Conservation (phyloP, 164 flowering plant genomes). For the Piper betle region DNA sequence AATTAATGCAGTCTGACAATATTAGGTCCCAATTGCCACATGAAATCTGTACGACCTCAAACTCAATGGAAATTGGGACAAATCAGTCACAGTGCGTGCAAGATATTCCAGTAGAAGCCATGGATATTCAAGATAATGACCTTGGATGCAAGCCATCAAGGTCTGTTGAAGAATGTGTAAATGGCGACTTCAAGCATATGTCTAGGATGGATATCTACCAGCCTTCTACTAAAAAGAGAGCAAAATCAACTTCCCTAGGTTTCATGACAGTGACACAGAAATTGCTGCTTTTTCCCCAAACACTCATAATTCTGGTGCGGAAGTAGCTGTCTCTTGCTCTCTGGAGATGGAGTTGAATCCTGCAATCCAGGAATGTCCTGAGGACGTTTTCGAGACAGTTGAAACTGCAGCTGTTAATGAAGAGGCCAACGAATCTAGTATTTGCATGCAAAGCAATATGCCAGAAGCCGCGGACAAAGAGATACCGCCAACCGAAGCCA, state of each 20-base stretch:
- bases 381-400: not conserved
- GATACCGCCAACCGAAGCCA: not conserved
- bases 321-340: not conserved
- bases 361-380: not conserved
- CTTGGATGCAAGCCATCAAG: not conserved
- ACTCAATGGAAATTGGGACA: constrained; percentile 2
- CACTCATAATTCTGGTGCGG: not conserved
- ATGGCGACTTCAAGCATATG: not conserved
- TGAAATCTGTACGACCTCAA: constrained; percentile 15
- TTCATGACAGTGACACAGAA: not conserved
- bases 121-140: not conserved
- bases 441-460: not conserved
- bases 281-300: not conserved
- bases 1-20: constrained; percentile 15
- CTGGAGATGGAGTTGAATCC: not conserved
- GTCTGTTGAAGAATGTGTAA: not conserved
- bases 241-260: not conserved
- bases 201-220: not conserved
- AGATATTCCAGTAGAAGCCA: not conserved
- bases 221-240: not conserved
- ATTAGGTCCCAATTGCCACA: constrained; percentile 6
- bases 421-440: not conserved
- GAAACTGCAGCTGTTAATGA: not conserved
- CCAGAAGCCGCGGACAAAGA: not conserved
- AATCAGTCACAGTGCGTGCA: not conserved